These are phyloP conservation scores for Naganishia sp. DNA, from an alignment of 1,284 basidiomycete genomes.

Conservation along the genomic window DNA sequence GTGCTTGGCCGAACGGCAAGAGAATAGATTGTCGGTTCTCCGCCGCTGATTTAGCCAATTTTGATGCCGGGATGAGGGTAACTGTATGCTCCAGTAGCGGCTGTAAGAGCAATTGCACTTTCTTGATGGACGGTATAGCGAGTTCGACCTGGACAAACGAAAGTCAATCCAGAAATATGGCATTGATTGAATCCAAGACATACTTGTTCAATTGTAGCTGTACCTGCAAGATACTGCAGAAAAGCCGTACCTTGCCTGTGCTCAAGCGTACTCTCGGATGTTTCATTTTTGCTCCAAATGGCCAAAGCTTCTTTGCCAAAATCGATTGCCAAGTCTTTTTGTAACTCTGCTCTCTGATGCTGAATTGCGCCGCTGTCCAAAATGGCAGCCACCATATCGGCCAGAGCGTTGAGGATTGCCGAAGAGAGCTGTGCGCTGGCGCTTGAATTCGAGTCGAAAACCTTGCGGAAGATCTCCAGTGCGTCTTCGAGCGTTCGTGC, in stretches of 20 bases:
- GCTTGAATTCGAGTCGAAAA: not conserved
- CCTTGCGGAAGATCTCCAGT: constrained; percentile 16
- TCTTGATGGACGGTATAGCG: constrained; percentile 19
- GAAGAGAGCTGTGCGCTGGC: constrained; percentile 4
- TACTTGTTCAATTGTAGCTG: constrained; percentile 18
- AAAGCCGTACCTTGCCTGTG: constrained; percentile 2
- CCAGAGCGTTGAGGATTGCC: constrained; percentile 10
- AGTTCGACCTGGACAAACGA: not conserved
- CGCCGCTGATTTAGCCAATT: constrained; percentile 1
- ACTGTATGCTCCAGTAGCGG: constrained; percentile 23
- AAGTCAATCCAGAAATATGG: not conserved
- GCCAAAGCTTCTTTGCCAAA: constrained; percentile 15
- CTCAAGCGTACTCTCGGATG: not conserved
- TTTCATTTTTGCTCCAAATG: not conserved
- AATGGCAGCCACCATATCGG: constrained; percentile 18
- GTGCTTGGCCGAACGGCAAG: constrained; percentile 44
- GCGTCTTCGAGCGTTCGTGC: constrained; percentile 22
- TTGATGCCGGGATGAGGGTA: not conserved
- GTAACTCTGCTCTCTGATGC: constrained; percentile 3
- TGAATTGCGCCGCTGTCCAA: constrained; percentile 24
- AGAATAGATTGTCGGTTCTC: constrained; percentile 40
- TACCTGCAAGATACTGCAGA: constrained; percentile 4
- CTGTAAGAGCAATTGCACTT: constrained; percentile 23
- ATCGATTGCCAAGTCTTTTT: constrained; percentile 19
- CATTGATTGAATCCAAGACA: not conserved